Base-by-base conservation (phyloP, 176 grass and related monocot species). In the Aegilops speltoides region DNA sequence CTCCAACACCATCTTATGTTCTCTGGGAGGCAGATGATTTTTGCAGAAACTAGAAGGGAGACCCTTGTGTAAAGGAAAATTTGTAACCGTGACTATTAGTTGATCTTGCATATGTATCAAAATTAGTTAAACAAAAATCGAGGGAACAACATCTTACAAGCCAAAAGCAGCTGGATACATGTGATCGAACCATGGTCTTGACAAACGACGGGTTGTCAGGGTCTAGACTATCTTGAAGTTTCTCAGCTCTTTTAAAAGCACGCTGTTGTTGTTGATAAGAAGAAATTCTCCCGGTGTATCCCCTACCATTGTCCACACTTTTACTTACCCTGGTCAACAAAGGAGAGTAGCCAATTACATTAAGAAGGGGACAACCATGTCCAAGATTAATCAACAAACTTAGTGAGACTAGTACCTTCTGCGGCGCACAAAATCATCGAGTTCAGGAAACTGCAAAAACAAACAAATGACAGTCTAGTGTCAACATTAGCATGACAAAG, bases 101-200 rank as follows among this genome's bases (percentile, higher is more conserved):
- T 50, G 23, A n/a, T 40, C 23, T 54, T 23, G 81, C 32, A 73
- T 26, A 68, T 50, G 22, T 79, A 16, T 56, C 0, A 37, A 65
- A 60, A 77, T 54, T 60, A 77, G n/a, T 46, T 72, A 68, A 79
- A 80, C 11, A 77, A 64, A 64, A 65, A 79, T 78, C 22, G 13
- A 56, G 43, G 34, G 19, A 59, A 61, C n/a, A 82, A 54, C 38
- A 85, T 73, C 41, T 96, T 93, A 99, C 97, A 69, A 99, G 94
- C 94, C 97, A 99, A 91, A 99, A 99, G 82, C 97, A 99, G 80
- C 97, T 93, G 28, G 94, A 99, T 1, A 99, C 94, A 69, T 96
- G 94, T 37, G 94, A 99, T 50, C 94, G 90, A 86, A 99, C 90
- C 94, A 99, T 96, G 15, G 82, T 61, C 84, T 99, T 99, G 54